A percentile compares a stretch with the other conserved stretches of the same genome.
Conservation (phyloP, 2,329 filamentous ascomycete species). For the Sphaerostilbella broomeana region DNA sequence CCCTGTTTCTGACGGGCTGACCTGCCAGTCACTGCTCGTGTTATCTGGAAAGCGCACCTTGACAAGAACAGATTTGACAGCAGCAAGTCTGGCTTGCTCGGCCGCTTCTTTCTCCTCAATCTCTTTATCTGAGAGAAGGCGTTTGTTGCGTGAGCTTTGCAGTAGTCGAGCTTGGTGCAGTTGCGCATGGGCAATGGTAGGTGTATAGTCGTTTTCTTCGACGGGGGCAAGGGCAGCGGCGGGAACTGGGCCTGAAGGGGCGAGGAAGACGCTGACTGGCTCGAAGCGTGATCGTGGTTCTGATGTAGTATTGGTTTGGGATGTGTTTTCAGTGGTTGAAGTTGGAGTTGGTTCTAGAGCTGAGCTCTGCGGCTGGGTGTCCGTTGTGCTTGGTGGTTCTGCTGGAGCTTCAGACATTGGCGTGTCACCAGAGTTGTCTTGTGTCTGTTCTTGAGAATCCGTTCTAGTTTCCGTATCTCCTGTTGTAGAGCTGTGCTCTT, state of each 20-base stretch:
- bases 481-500: constrained; percentile 11
- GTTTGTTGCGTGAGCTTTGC: constrained; percentile 59
- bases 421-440: constrained; percentile 16
- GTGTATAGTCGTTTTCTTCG: constrained; percentile 70
- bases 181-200: constrained; percentile 68
- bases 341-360: constrained; percentile 5
- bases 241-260: constrained; percentile 68
- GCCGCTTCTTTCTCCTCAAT: constrained; percentile 62
- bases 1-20: constrained; percentile 62
- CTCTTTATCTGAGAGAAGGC: constrained; percentile 77
- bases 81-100: constrained; percentile 58
- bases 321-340: constrained; percentile 17
- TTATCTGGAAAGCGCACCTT: constrained; percentile 87
- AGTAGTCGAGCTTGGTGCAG: constrained; percentile 64
- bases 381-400: constrained; percentile 2
- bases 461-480: neutral
- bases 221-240: constrained; percentile 62
- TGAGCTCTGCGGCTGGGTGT: neutral
- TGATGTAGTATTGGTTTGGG: constrained; percentile 8
- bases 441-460: constrained; percentile 3
- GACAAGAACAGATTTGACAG: constrained; percentile 62
- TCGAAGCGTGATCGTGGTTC: constrained; percentile 31
- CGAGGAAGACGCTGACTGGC: constrained; percentile 67
- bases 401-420: constrained; percentile 19
- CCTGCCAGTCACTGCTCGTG: constrained; percentile 65